Conservation (phyloP, 169 alveolate genomes). For the Plasmodium billcollinsi region DNA sequence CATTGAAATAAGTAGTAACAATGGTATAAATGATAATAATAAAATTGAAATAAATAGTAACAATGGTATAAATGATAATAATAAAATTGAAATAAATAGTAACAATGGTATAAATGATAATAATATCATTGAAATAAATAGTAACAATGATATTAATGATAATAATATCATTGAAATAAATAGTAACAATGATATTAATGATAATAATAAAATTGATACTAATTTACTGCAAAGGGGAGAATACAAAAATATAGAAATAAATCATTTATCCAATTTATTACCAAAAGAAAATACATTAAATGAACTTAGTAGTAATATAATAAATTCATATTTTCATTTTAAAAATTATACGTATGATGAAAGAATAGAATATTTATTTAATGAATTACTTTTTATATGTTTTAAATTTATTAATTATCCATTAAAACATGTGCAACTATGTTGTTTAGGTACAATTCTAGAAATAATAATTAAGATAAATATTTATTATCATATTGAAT, state of each 20-base stretch:
- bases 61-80: not conserved
- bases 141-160: not conserved
- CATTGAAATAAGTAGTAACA: not conserved
- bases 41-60: slow-evolving; percentile 1
- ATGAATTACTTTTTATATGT: slow-evolving; percentile 50
- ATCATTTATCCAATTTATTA: not conserved
- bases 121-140: not conserved
- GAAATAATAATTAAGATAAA: slow-evolving; percentile 18
- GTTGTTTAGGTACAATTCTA: slow-evolving; percentile 3
- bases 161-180: not conserved
- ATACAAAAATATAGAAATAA: not conserved
- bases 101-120: not conserved
- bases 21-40: not conserved
- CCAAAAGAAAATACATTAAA: not conserved
- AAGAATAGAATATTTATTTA: slow-evolving; percentile 28
- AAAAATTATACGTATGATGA: not conserved
- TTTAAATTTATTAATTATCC: slow-evolving; percentile 62
- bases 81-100: not conserved
- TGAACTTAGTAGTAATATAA: slow-evolving; percentile 14
- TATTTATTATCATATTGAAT: slow-evolving; percentile 19
- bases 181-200: not conserved
- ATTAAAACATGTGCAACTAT: slow-evolving; percentile 17
- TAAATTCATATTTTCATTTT: slow-evolving; percentile 1
- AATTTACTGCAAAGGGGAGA: not conserved
- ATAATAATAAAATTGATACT: not conserved